phyloP scores from a whole-genome alignment of 768 basidiomycete genomes.

The Lyophyllum shimeji region DNA sequence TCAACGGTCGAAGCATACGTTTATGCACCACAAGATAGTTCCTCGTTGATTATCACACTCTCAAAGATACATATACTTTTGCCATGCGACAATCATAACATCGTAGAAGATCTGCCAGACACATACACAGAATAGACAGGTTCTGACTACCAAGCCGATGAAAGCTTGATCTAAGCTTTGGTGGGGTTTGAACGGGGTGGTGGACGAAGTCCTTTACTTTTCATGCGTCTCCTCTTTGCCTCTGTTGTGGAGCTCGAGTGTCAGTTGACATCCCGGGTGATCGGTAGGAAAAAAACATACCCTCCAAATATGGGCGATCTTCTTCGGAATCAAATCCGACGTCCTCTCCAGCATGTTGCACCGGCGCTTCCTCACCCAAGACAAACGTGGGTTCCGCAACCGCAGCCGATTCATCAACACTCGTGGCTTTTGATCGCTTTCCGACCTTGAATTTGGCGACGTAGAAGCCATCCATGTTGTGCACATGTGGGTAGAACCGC shows the following conservation, averaged over 20 bases:
- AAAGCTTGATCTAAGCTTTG: slow-evolving; percentile 14
- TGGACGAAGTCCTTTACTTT: slow-evolving; percentile 70
- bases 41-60: background rate
- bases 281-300: slow-evolving; percentile 42
- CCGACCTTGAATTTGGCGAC: slow-evolving; percentile 98
- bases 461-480: slow-evolving; percentile 99
- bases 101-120: too few species aligned
- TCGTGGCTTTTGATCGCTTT: slow-evolving; percentile 57
- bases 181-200: slow-evolving; percentile 47
- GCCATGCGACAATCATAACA: background rate
- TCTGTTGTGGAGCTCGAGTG: slow-evolving; percentile 38
- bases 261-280: slow-evolving; percentile 15
- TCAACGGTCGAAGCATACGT: background rate
- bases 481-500: slow-evolving; percentile 94
- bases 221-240: slow-evolving; percentile 73
- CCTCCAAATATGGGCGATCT: slow-evolving; percentile 76
- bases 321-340: slow-evolving; percentile 72
- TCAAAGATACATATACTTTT: background rate
- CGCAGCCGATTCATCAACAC: slow-evolving; percentile 25
- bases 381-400: slow-evolving; percentile 13
- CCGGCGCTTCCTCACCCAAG: slow-evolving; percentile 28
- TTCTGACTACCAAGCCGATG: slow-evolving; percentile 14
- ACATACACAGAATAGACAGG: too few species aligned
- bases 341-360: slow-evolving; percentile 38
- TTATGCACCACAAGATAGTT: background rate